A percentile compares a stretch with the other conserved stretches of the same genome.
Evolutionary conservation across 129 eudicot genomes (phyloP).

Genomic region (Flaveria bidentis): DNA sequence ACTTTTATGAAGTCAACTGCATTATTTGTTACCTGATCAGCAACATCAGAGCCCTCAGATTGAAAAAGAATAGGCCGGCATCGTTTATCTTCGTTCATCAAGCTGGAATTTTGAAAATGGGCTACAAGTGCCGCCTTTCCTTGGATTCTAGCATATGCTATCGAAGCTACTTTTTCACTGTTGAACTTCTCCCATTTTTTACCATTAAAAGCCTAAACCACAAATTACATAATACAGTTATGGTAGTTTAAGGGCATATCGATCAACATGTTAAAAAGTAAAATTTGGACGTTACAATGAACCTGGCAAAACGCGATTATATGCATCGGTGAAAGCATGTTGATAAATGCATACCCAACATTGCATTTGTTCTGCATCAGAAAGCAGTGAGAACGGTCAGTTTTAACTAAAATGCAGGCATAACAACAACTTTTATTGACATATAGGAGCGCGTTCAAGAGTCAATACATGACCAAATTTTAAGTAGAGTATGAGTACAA

Average conservation of each 20-base stretch:
- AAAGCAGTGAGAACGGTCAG: neutral
- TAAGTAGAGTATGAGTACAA: too few species aligned
- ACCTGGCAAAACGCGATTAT: slow-evolving; percentile 87
- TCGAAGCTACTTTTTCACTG: slow-evolving; percentile 83
- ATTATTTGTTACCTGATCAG: slow-evolving; percentile 55
- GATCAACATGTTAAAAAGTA: neutral
- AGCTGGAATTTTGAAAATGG: slow-evolving; percentile 89
- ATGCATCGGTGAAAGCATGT: slow-evolving; percentile 82
- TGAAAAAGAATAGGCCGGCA: slow-evolving; percentile 84
- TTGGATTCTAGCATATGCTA: slow-evolving; percentile 94
- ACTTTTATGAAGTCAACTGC: slow-evolving; percentile 15
- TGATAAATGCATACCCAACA: slow-evolving; percentile 97
- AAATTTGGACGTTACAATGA: neutral
- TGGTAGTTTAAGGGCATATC: neutral
- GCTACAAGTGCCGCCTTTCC: slow-evolving; percentile 79
- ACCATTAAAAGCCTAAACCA: slow-evolving; percentile 74
- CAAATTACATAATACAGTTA: neutral
- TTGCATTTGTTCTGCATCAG: slow-evolving; percentile 84
- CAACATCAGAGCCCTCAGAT: slow-evolving; percentile 48
- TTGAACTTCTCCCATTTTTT: slow-evolving; percentile 92
- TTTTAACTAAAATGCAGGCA: too few species aligned
- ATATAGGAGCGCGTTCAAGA: too few species aligned
- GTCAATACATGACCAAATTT: too few species aligned
- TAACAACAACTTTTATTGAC: too few species aligned
- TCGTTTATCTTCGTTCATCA: slow-evolving; percentile 91